Evolutionary conservation across 202 grass and related monocot species (phyloP), one percentile per base, ranked within the genome.

Genomic region (Zoysia matrella): DNA sequence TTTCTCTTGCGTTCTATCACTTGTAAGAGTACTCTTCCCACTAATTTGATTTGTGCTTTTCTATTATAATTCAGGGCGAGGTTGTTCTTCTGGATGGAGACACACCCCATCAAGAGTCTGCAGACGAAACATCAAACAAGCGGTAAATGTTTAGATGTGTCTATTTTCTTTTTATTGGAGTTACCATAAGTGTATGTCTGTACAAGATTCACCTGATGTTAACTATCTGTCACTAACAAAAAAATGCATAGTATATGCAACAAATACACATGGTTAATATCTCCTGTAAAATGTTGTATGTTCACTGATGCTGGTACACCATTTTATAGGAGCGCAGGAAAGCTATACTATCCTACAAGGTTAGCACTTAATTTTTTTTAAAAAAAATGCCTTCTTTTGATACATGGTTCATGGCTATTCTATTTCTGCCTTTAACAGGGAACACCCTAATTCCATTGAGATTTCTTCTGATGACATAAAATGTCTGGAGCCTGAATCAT

Each of bases 1-100:
- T 81, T 83, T 77, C 73, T 53, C 71, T 84, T 71, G 46, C 46
- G 41, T 71, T 49, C 6, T 68, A 62, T 60, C 69, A 47, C 49
- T 73, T 46, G 63, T 54, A 65, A 30, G 58, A 74, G 86, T 62
- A 78, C 7, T 79, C 52, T 67, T 77, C 52, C 8, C 15, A 56
- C 45, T 66, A 76, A 1, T 72, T 76, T 90, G 9, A 36, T 78
- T 57, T 80, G 80, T 66, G 57, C 88, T 39, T 63, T 73, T 83
- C 47, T 82, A 70, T 74, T 12, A 3, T 84, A 42, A 41, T 75
- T 84, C 80, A 94, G 84, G 75, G 76, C 73, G 92, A 98, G 77
- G 89, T 98, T 36, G 92, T 98, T 78, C 74, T 98, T 61, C 81
- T 95, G 47, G 96, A 98, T 85, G 90, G 82, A 82, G 92, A 98